Conservation (phyloP, 208 protist genomes). For the Acanthamoeba royreba region DNA sequence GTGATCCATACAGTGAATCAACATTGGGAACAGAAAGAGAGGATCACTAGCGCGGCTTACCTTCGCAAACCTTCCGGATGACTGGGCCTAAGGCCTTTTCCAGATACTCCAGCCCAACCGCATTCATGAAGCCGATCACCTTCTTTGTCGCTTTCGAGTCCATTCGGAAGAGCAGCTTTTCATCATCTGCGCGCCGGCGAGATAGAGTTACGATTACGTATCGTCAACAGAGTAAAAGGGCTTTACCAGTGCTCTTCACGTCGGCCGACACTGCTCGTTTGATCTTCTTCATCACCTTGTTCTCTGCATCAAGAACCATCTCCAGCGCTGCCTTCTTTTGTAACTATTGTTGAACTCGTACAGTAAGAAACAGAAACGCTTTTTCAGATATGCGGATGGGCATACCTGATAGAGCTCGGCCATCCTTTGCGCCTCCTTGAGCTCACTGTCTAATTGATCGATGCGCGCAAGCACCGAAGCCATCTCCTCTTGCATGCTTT, state of each 20-base stretch:
- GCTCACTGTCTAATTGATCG: not conserved
- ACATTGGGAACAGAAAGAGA: not conserved
- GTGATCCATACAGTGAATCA: no score
- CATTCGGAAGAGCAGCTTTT: constrained; percentile 21
- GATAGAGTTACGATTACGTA: no score
- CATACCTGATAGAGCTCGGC: not conserved
- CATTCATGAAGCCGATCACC: constrained; percentile 1
- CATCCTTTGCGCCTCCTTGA: not conserved
- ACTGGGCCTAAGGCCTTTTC: not conserved
- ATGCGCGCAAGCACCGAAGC: not conserved
- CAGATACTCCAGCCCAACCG: not conserved
- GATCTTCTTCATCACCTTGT: constrained; percentile 26
- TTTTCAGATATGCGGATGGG: not conserved
- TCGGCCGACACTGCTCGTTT: not conserved
- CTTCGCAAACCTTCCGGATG: not conserved
- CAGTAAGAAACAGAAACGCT: not conserved
- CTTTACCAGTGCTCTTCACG: not conserved
- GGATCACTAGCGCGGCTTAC: not conserved
- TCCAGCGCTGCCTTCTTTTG: not conserved
- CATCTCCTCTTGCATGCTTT: constrained; percentile 6
- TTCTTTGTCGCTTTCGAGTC: constrained; percentile 26
- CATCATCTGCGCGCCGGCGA: no score
- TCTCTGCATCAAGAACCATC: not conserved
- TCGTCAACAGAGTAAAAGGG: not conserved
- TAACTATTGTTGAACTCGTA: not conserved